Percentiles rank a stretch among this genome's conserved stretches.
These are phyloP conservation scores for Quillaja saponaria DNA, from an alignment of 306 rosid genomes.

Conservation along the genomic window DNA sequence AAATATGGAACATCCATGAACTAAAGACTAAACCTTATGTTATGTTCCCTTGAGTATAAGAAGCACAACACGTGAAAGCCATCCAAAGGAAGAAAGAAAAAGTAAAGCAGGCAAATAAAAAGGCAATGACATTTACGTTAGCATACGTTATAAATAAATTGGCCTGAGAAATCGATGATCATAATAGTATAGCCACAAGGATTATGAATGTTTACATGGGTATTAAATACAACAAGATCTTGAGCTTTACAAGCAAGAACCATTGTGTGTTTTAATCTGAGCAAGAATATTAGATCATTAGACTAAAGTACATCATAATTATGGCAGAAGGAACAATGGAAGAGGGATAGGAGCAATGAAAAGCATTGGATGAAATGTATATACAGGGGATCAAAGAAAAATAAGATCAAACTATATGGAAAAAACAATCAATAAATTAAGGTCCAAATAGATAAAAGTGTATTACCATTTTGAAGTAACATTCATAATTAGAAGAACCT, in stretches of 20 bases:
- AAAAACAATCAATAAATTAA: background rate
- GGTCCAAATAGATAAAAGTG: background rate
- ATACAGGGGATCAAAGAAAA: too few species aligned
- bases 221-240: too few species aligned
- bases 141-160: background rate
- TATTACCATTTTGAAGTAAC: slow-evolving; percentile 89
- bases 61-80: background rate
- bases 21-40: too few species aligned
- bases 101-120: background rate
- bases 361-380: background rate
- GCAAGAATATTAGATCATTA: too few species aligned
- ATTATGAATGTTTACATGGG: too few species aligned
- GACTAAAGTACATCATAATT: background rate
- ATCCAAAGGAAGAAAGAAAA: background rate
- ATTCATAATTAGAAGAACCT: slow-evolving; percentile 77
- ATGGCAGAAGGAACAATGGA: slow-evolving; percentile 2
- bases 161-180: slow-evolving; percentile 34
- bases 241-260: too few species aligned
- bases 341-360: background rate
- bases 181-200: slow-evolving; percentile 7
- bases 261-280: too few species aligned
- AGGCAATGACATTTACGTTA: background rate
- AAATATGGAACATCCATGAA: too few species aligned
- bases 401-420: background rate
- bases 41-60: too few species aligned